These are phyloP conservation scores for Cerioporus squamosus DNA, from an alignment of 1,284 basidiomycete species.

Conservation along the genomic window DNA sequence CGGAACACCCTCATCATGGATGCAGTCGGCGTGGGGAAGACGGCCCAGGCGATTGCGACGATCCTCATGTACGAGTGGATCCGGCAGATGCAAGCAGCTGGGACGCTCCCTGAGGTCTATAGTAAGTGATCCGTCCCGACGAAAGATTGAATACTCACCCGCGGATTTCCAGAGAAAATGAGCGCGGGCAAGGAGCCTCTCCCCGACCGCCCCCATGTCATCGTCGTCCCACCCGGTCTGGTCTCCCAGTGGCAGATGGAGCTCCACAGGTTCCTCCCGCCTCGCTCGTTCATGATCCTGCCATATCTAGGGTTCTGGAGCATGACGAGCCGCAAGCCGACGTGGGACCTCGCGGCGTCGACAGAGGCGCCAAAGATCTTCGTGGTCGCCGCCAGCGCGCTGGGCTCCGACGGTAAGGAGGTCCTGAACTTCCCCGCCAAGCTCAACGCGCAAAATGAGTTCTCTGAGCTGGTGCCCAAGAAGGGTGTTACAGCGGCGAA, in stretches of 20 bases:
- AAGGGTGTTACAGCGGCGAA: no score
- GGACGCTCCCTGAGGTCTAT: no score
- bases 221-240: background rate
- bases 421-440: no score
- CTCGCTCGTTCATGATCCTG: background rate
- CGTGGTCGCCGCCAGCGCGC: no score
- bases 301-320: background rate
- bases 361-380: no score
- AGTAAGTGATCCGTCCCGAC: no score
- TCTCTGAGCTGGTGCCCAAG: no score
- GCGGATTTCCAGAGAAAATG: no score
- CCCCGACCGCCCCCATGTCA: background rate
- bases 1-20: constrained; percentile 9
- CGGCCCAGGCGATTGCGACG: constrained; percentile 5
- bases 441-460: no score
- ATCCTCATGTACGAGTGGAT: background rate
- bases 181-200: background rate
- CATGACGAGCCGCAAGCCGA: background rate
- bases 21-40: constrained; percentile 19
- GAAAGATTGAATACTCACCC: no score
- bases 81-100: no score
- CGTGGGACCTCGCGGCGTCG: background rate
- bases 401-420: no score
- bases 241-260: background rate
- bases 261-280: background rate